phyloP scores from a whole-genome alignment of 352 stramenopile genomes.

The Globisporangium polare region DNA sequence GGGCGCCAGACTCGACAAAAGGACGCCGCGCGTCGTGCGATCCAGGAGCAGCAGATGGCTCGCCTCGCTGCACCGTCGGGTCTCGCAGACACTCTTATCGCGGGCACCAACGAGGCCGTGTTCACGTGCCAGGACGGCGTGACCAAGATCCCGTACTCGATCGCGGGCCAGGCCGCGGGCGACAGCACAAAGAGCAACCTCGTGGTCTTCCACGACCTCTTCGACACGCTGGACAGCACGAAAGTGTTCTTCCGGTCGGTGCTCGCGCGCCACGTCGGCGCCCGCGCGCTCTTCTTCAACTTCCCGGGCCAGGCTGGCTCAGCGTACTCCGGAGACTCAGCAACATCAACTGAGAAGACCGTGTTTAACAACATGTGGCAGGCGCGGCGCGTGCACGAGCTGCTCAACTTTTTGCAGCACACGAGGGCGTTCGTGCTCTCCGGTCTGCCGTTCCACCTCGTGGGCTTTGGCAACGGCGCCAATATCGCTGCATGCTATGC shows the following conservation, averaged over 20 bases:
- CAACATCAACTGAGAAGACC: constrained; percentile 20
- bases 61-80: constrained; percentile 47
- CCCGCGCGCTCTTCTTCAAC: constrained; percentile 89
- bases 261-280: constrained; percentile 69
- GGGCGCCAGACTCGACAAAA: constrained; percentile 10
- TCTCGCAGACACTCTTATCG: constrained; percentile 25
- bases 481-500: constrained; percentile 79
- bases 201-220: constrained; percentile 91
- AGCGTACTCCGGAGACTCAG: constrained; percentile 31
- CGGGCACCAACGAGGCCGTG: constrained; percentile 24
- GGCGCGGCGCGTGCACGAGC: constrained; percentile 75
- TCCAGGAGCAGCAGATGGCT: constrained; percentile 79
- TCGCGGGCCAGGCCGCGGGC: constrained; percentile 66
- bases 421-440: constrained; percentile 63
- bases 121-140: constrained; percentile 76
- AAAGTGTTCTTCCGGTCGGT: constrained; percentile 87
- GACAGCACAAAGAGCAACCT: constrained; percentile 78
- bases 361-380: constrained; percentile 88
- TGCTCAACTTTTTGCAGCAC: constrained; percentile 77
- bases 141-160: constrained; percentile 79
- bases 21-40: constrained; percentile 36
- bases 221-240: constrained; percentile 90
- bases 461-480: constrained; percentile 88
- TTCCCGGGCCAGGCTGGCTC: constrained; percentile 86
- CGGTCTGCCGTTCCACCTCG: constrained; percentile 76